Conservation (phyloP, 257 asterid species). For the Primulina huaijiensis region DNA sequence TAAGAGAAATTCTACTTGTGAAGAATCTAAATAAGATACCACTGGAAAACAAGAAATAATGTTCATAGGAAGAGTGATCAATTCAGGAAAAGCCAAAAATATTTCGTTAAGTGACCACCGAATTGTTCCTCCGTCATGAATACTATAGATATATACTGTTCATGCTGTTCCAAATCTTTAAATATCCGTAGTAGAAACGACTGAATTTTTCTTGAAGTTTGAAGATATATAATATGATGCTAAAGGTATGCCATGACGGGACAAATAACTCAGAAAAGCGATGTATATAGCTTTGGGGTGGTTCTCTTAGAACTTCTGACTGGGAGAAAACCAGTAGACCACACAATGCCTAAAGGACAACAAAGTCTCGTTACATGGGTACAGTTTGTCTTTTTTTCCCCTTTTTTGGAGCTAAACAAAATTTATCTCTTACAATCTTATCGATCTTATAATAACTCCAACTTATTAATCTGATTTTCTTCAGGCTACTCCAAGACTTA, state of each 20-base stretch:
- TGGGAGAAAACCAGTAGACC: slow-evolving; percentile 93
- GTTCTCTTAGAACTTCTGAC: slow-evolving; percentile 89
- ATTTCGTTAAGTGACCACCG: too few relatives aligned
- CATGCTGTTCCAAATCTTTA: background rate
- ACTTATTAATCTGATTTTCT: background rate
- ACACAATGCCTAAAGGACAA: slow-evolving; percentile 96
- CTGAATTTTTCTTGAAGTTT: background rate
- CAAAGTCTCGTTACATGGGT: slow-evolving; percentile 98
- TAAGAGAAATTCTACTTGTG: too few relatives aligned
- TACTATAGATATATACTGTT: background rate
- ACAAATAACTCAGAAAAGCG: slow-evolving; percentile 89
- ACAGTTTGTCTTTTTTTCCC: background rate
- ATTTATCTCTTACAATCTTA: background rate
- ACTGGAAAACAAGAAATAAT: background rate
- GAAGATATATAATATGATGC: background rate
- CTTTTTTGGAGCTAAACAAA: background rate
- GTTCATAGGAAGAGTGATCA: background rate
- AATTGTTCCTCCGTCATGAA: too few relatives aligned
- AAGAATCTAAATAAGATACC: background rate
- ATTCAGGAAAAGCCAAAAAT: background rate
- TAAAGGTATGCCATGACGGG: slow-evolving; percentile 96
- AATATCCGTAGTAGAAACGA: background rate
- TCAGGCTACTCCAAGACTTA: slow-evolving; percentile 95
- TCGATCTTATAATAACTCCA: background rate
- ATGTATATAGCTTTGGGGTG: slow-evolving; percentile 88